Evolutionary conservation across 768 basidiomycete species (phyloP), one percentile per base, ranked within the genome.

Genomic region (Macrolepiota albuminosa): DNA sequence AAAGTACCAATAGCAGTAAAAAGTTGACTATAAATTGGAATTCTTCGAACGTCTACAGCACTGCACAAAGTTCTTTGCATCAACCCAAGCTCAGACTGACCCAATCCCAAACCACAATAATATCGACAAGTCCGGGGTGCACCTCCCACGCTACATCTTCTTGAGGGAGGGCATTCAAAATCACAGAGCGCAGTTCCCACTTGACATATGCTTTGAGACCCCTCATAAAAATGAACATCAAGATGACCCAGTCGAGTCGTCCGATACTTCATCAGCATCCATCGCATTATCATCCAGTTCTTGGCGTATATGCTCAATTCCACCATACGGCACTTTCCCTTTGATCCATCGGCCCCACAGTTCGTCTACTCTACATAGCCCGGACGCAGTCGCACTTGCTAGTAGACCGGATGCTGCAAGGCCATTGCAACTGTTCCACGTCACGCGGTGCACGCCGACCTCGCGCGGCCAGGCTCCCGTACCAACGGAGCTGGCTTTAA

Each of bases 321-420:
- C 78, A 31, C 77, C 78, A 73, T 91, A 93, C 2, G 91, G 89
- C 6, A 86, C 71, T 66, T 77, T 83, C 49, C 83, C 85, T 53
- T 78, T 83, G 45, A 83, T 74, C 85, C 87, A 95, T 60, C 85
- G 75, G n/a, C 94, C 93, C 66, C 80, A 73, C 16, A 95, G 68
- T 67, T 85, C 84, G 65, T 99, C 95, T 10, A 98, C 80, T 52
- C 96, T 77, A 65, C 90, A 94, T 21, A 98, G 73, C 1, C 95
- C 97, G 9, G 88, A 87, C 6, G 85, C 93, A 13, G 89, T 92
- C 0, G 86, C 89, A 18, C 88, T 89, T 2, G 89, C 94, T 21
- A 95, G 72, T 63, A 93, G 65, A 21, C 73, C 80, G 53, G 78
- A 82, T 21, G 72, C 77, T 21, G 66, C 80, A 1, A 92, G 76